Percentiles rank a stretch among this genome's conserved stretches.
Evolutionary conservation across 75 land plant species (phyloP).

Genomic region (Picea glauca): DNA sequence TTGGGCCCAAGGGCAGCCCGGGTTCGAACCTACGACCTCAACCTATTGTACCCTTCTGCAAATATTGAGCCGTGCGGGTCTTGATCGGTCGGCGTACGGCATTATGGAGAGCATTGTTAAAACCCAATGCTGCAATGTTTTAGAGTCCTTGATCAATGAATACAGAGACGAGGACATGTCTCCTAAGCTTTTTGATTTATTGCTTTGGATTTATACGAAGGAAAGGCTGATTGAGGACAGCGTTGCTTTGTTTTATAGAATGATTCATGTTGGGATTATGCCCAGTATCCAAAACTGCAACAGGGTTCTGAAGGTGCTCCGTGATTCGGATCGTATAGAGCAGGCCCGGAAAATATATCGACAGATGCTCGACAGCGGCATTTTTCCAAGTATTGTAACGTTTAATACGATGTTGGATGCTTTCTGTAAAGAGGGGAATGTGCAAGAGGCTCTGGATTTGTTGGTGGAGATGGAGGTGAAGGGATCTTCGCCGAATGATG

Average conservation of each 20-base stretch:
- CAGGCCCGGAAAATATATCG: conserved; percentile 46
- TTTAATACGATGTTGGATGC: conserved; percentile 62
- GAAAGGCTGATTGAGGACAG: conserved; percentile 23
- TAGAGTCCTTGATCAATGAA: conserved; percentile 25
- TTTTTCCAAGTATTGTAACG: conserved; percentile 48
- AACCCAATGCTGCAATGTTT: conserved; percentile 16
- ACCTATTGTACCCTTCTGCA: conserved; percentile 22
- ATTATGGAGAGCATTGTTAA: conserved; percentile 17
- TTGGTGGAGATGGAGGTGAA: conserved; percentile 45
- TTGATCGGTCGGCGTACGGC: conserved; percentile 18
- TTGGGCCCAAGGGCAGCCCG: conserved; percentile 46
- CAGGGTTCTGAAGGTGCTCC: conserved; percentile 28
- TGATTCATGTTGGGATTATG: conserved; percentile 21
- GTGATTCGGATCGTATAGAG: conserved; percentile 20
- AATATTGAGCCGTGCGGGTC: conserved; percentile 15
- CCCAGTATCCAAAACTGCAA: conserved; percentile 46
- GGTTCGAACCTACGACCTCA: conserved; percentile 15
- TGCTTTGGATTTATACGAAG: conserved; percentile 35
- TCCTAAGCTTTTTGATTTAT: conserved; percentile 26
- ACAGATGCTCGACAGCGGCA: conserved; percentile 36
- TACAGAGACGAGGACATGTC: background rate
- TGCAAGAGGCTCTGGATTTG: conserved; percentile 32
- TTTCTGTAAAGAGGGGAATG: conserved; percentile 41
- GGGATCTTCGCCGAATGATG: conserved; percentile 41
- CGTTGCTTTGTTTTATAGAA: conserved; percentile 24